phyloP scores from a whole-genome alignment of 1,284 basidiomycete genomes.

The Cryptococcus sp. region DNA sequence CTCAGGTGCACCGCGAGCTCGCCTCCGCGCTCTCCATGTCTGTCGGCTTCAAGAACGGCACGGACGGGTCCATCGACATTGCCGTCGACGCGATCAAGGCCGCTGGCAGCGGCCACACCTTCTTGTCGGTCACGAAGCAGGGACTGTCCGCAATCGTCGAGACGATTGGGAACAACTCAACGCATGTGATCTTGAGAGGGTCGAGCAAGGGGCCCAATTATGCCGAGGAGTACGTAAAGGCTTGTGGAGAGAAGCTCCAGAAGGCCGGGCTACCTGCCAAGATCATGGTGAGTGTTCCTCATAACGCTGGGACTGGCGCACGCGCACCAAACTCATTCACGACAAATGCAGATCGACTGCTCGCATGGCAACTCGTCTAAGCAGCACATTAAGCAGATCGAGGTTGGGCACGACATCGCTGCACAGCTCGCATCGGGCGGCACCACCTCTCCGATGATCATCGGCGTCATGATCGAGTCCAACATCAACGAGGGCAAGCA shows the following conservation, averaged over 20 bases:
- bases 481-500: slow-evolving; percentile 80
- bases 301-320: neutral
- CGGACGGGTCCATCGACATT: slow-evolving; percentile 66
- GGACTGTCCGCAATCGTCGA: slow-evolving; percentile 87
- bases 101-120: slow-evolving; percentile 79
- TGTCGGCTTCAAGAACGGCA: slow-evolving; percentile 67
- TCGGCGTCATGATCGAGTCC: slow-evolving; percentile 97
- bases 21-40: slow-evolving; percentile 86
- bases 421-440: slow-evolving; percentile 46
- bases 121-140: slow-evolving; percentile 89
- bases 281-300: slow-evolving; percentile 66
- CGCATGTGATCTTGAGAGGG: slow-evolving; percentile 79
- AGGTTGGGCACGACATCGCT: slow-evolving; percentile 55
- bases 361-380: slow-evolving; percentile 68
- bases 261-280: slow-evolving; percentile 77
- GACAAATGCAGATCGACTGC: slow-evolving; percentile 73
- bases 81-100: slow-evolving; percentile 90
- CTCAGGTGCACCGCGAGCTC: slow-evolving; percentile 92
- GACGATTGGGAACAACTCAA: slow-evolving; percentile 58
- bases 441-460: slow-evolving; percentile 71
- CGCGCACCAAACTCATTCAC: neutral
- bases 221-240: slow-evolving; percentile 69
- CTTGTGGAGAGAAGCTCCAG: slow-evolving; percentile 68
- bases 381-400: slow-evolving; percentile 58
- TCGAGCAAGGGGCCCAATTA: slow-evolving; percentile 84